These are phyloP conservation scores for Calendula officinalis DNA, from an alignment of 129 eudicot species.

Conservation along the genomic window DNA sequence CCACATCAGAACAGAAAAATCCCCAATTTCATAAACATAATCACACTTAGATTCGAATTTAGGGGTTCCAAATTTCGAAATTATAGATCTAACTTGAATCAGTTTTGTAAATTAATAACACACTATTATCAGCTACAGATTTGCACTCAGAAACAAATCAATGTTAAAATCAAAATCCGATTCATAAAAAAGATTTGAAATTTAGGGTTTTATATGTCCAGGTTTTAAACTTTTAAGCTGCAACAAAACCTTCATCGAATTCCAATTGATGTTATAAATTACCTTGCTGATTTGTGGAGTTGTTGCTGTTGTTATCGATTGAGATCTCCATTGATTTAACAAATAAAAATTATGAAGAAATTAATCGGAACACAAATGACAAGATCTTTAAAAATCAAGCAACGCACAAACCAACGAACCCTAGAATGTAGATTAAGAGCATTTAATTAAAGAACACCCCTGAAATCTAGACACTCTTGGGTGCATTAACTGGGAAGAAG, in stretches of 20 bases:
- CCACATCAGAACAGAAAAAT: slow-evolving; percentile 2
- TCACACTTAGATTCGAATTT: slow-evolving; percentile 22
- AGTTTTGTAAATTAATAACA: not conserved
- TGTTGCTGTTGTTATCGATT: slow-evolving; percentile 30
- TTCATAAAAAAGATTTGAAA: not conserved
- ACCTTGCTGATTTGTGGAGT: slow-evolving; percentile 35
- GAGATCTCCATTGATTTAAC: slow-evolving; percentile 29
- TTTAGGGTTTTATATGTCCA: slow-evolving; percentile 4
- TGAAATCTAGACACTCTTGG: slow-evolving; percentile 22
- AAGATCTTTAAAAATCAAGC: slow-evolving; percentile 21
- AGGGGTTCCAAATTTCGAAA: slow-evolving; percentile 16
- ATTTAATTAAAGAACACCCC: slow-evolving; percentile 25
- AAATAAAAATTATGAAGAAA: slow-evolving; percentile 2
- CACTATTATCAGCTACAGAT: not conserved
- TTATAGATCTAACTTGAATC: slow-evolving; percentile 11
- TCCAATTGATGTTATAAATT: not conserved
- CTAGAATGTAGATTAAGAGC: slow-evolving; percentile 29
- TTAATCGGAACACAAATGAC: slow-evolving; percentile 16
- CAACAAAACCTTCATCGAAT: slow-evolving; percentile 15
- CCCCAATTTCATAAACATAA: not conserved
- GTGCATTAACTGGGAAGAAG: slow-evolving; percentile 37
- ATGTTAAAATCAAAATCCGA: slow-evolving; percentile 1
- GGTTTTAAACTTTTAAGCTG: not conserved
- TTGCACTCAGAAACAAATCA: not conserved
- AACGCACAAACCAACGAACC: slow-evolving; percentile 31